Evolutionary conservation across 2,329 filamentous ascomycete species (phyloP), one percentile per base, ranked within the genome.

Genomic region (Colletotrichum scovillei): DNA sequence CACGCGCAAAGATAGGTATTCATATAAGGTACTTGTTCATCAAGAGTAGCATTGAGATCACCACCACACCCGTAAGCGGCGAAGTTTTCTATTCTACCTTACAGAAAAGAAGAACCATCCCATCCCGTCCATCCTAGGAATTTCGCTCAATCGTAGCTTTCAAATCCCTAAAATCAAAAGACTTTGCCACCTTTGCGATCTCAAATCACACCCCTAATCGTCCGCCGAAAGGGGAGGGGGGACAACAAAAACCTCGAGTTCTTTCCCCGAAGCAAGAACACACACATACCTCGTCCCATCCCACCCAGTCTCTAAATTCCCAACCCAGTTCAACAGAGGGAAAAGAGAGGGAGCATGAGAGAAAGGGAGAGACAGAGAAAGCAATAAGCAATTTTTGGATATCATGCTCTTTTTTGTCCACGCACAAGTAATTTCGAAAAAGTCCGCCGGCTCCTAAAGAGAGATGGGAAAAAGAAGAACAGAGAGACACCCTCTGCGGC

Each of bases 321-420:
- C 49, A n/a, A 22, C 30, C 14, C 24, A 6, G 19, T n/a, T 11
- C 42, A 49, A 49, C 5, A 49, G 32, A 19, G 30, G 57, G 24
- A 59, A 32, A 22, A 16, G 24, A 12, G 35, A 56, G 11, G 16
- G 16, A 14, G 24, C 6, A 28, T 56, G 16, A 38, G 12, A n/a
- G 19, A 49, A 38, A 19, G 30, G 26, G n/a, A 59, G 38, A n/a
- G 16, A 26, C 24, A 8, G 35, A 62, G 26, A 22, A 53, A 42
- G 49, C 14, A 42, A 58, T 19, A 56, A 38, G 26, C 28, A 52
- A 42, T 52, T 60, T 63, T 28, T 65, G 71, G 71, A 73, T 66
- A 73, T 71, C 55, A 66, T 72, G 30, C 19, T 65, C 35, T 73
- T 56, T 73, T 49, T 73, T 56, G 71, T 56, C 67, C 62, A 69